Percentiles rank a stretch among this genome's conserved stretches.
Conservation (phyloP, 1,139 yeast genomes). For the Protomyces gravidus region DNA sequence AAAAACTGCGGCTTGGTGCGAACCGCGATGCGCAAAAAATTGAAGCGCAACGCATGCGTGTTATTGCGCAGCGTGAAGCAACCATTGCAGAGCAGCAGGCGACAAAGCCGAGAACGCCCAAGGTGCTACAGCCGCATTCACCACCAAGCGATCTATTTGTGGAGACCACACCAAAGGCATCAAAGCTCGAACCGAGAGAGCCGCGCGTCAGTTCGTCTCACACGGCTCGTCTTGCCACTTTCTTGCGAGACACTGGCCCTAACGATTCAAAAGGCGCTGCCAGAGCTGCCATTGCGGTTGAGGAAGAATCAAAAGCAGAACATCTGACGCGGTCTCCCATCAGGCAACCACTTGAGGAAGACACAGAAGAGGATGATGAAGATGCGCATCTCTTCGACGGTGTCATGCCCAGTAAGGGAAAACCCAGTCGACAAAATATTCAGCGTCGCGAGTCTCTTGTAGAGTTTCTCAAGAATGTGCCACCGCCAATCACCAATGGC, state of each 20-base stretch:
- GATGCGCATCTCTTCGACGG: not conserved
- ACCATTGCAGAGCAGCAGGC: not conserved
- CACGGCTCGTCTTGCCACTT: conserved; percentile 16
- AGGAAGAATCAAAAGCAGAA: too few species aligned
- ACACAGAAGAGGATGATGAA: conserved; percentile 9
- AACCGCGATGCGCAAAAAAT: conserved; percentile 1
- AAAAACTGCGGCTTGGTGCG: not conserved
- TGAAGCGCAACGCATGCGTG: conserved; percentile 12
- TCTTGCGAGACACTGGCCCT: conserved; percentile 19
- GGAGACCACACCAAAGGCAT: not conserved
- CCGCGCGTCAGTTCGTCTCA: conserved; percentile 8
- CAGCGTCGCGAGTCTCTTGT: conserved; percentile 8
- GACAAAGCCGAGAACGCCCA: not conserved
- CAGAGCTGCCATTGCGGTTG: not conserved
- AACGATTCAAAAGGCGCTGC: not conserved
- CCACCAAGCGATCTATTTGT: conserved; percentile 1
- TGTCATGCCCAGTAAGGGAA: not conserved
- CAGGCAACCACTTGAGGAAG: conserved; percentile 11
- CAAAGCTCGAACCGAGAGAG: conserved; percentile 4
- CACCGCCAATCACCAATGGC: conserved; percentile 8
- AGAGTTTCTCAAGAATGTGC: conserved; percentile 10
- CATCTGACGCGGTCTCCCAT: not conserved
- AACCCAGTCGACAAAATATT: not conserved
- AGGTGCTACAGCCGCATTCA: not conserved
- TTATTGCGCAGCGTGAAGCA: conserved; percentile 12